phyloP scores from a whole-genome alignment of 345 rosid species.

The Salix caprea region DNA sequence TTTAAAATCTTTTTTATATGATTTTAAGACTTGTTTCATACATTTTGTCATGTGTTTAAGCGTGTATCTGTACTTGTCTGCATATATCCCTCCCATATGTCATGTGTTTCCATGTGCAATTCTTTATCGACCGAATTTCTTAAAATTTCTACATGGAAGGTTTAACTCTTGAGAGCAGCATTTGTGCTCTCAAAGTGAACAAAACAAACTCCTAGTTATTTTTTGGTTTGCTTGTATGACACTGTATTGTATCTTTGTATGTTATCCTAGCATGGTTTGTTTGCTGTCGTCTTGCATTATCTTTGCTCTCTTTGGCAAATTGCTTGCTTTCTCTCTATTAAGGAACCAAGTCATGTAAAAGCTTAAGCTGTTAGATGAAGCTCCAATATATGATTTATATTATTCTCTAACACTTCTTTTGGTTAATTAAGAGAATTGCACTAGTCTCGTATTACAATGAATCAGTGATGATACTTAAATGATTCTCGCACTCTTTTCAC shows the following conservation, averaged over 20 bases:
- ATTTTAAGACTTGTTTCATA: not conserved
- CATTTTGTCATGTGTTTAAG: not conserved
- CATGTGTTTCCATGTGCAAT: not conserved
- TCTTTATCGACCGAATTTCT: not conserved
- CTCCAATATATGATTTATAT: too few species aligned
- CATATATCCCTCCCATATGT: not conserved
- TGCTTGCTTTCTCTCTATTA: not conserved
- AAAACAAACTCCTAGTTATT: not conserved
- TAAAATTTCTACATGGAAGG: not conserved
- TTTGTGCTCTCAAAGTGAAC: not conserved
- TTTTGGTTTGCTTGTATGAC: not conserved
- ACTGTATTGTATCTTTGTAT: not conserved
- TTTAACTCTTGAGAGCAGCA: not conserved
- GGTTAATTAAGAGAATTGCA: not conserved
- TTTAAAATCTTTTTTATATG: too few species aligned
- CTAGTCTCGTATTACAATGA: not conserved
- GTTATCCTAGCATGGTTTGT: not conserved
- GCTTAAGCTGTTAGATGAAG: too few species aligned
- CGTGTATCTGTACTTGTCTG: too few species aligned
- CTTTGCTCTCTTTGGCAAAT: not conserved
- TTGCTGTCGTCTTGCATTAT: not conserved
- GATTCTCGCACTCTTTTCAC: slow-evolving; percentile 11
- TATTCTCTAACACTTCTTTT: not conserved
- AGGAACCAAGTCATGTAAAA: too few species aligned
- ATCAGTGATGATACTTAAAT: not conserved